Evolutionary conservation across 768 basidiomycete species (phyloP).

Genomic region (Neoboletus magnificus): DNA sequence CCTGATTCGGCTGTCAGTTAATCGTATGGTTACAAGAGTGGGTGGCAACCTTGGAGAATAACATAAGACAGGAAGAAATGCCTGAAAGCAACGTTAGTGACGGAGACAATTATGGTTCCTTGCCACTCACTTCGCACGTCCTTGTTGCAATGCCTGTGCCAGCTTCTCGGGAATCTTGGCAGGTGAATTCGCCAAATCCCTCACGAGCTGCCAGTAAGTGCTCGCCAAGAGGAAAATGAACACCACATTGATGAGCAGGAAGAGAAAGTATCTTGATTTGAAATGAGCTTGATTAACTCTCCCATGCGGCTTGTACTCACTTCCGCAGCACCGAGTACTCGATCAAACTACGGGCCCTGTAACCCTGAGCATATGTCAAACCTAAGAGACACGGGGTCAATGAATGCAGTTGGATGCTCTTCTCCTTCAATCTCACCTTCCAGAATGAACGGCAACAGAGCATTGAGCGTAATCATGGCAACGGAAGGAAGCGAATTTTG

Average conservation of each 20-base stretch:
- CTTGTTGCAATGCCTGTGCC: conserved; percentile 77
- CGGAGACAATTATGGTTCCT: conserved; percentile 6
- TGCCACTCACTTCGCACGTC: conserved; percentile 56
- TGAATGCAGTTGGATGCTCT: not conserved
- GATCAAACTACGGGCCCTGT: conserved; percentile 85
- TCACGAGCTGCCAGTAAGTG: conserved; percentile 88
- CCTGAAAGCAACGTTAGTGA: conserved; percentile 31
- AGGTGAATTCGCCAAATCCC: conserved; percentile 89
- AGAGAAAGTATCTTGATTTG: conserved; percentile 78
- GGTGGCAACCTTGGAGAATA: conserved; percentile 65
- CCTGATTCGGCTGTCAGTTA: conserved; percentile 40
- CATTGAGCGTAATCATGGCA: conserved; percentile 89
- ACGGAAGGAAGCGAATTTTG: conserved; percentile 93
- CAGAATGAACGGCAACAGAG: conserved; percentile 80
- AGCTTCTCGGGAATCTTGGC: conserved; percentile 93
- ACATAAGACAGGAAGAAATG: conserved; percentile 86
- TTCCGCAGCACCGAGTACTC: conserved; percentile 92
- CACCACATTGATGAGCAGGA: conserved; percentile 87
- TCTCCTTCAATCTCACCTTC: conserved; percentile 54
- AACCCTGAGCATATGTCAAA: conserved; percentile 89
- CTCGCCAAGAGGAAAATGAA: conserved; percentile 92
- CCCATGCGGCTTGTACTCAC: conserved; percentile 40
- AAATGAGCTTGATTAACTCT: conserved; percentile 6
- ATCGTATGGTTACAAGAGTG: not conserved
- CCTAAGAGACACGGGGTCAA: conserved; percentile 32